Base-by-base conservation (phyloP, 202 grass and related monocot genomes). In the Dendrocalamus latiflorus region DNA sequence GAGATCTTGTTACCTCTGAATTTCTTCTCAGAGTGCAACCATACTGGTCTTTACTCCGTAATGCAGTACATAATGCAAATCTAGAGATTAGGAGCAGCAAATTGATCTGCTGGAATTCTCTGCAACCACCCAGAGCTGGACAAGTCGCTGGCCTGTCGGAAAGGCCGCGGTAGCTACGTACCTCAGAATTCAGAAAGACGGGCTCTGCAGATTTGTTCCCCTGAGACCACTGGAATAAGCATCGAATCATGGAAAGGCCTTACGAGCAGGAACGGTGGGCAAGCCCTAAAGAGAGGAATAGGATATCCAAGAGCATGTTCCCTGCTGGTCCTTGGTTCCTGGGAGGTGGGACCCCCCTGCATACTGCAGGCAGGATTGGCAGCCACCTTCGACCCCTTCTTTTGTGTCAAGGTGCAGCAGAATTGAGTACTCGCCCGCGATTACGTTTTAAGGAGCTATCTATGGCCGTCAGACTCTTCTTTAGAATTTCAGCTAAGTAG, bases 261-360 rank as follows among this genome's bases (percentile, higher is more conserved):
- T 5, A 4, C 21, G 60, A 73, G 49, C 67, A 38, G 37, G 18
- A 65, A 65, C 49, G 9, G 67, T 28, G 73, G 65, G 14, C 42
- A 33, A 81, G 21, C 39, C 72, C 41, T 37, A 14, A 38, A 74
- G 61, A 26, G 4, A 47, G 6, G 30, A 16, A 43, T 21, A 49
- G 87, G 65, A 89, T 84, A 89, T 89, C 83, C 83, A 9, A 9
- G 25, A 71, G 77, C 82, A 89, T 89, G 87, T 89, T 81, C 82
- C 11, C 9, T 41, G 24, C 5, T 30, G 2, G 66, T 22, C 36
- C 47, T 65, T 51, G 6, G 36, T 3, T 55, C 30, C n/a, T 10
- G 16, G n/a, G 22, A 14, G n/a, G n/a, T n/a, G n/a, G n/a, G n/a
- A n/a, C 21, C 12, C 13, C 13, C 34, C 13, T 61, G 8, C n/a